Base-by-base conservation (phyloP, 129 eudicot genomes). In the Tagetes patula region DNA sequence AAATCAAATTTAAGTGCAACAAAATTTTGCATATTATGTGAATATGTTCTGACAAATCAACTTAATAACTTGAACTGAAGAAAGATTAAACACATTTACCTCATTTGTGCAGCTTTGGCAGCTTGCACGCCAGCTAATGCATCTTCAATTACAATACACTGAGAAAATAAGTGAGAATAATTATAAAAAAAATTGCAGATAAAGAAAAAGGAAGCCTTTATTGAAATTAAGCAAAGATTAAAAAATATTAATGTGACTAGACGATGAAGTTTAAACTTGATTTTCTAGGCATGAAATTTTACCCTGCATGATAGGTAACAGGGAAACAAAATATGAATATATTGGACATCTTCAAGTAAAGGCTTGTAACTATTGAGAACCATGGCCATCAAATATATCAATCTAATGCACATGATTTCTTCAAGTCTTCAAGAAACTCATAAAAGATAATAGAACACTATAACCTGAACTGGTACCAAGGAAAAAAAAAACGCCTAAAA, bases 61-160 rank as follows among this genome's bases (percentile, higher is more conserved):
- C 8, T 43, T 36, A 20, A 58, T 40, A 56, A 46, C 42, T 36
- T 36, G 5, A 36, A 37, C 34, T 62, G 71, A 62, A 50, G 55
- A 9, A 47, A 38, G 58, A 38, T 61, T 33, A 13, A 54, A 14
- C 43, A 43, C n/a, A 55, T 46, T 55, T 81, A 88, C 99, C 99
- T 94, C 97, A 94, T 94, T 67, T 84, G 40, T 38, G 99, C 99
- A 38, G 97, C 91, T 72, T 86, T 71, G 54, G 99, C 97, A 75
- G 99, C 99, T 84, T 94, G 97, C 55, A 94, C 89, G 60, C 99
- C 99, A 64, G 99, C 99, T 75, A 94, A 76, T 55, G 99, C 99
- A 77, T 94, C 99, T 90, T 94, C 99, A 74, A 94, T 94, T 46
- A 94, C 99, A 69, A 94, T 53, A 80, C 99, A 94, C 99, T 94